A percentile compares a stretch with the other conserved stretches of the same genome.
phyloP scores from a whole-genome alignment of 1,284 basidiomycete species.

The Ganoderma sinense region DNA sequence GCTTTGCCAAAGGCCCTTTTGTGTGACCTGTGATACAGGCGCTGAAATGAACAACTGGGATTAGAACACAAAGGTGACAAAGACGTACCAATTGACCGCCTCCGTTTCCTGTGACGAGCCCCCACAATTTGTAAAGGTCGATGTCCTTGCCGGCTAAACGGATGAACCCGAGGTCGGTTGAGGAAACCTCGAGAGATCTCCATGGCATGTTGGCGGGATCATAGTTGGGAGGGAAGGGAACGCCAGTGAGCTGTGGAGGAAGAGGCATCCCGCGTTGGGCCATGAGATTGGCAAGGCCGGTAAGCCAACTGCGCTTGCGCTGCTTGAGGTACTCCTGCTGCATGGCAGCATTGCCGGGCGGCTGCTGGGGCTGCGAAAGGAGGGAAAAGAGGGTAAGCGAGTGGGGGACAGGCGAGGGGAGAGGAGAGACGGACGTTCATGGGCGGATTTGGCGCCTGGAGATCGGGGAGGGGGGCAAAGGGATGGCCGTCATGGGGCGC shows the following conservation, averaged over 20 bases:
- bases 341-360: slow-evolving; percentile 26
- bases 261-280: slow-evolving; percentile 61
- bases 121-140: slow-evolving; percentile 77
- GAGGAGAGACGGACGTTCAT: slow-evolving; percentile 33
- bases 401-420: slow-evolving; percentile 21
- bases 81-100: slow-evolving; percentile 62
- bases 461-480: slow-evolving; percentile 34
- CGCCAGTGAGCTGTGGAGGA: slow-evolving; percentile 70
- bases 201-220: slow-evolving; percentile 68
- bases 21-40: slow-evolving; percentile 38
- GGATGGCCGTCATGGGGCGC: slow-evolving; percentile 39
- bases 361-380: slow-evolving; percentile 25
- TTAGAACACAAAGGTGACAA: slow-evolving; percentile 10
- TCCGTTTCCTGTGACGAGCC: slow-evolving; percentile 60
- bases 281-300: slow-evolving; percentile 64
- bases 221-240: slow-evolving; percentile 58
- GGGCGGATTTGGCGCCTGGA: slow-evolving; percentile 31
- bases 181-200: slow-evolving; percentile 65
- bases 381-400: slow-evolving; percentile 26
- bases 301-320: slow-evolving; percentile 65
- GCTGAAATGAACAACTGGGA: slow-evolving; percentile 7
- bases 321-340: slow-evolving; percentile 46
- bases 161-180: slow-evolving; percentile 63
- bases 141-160: slow-evolving; percentile 82
- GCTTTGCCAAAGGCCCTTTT: slow-evolving; percentile 58